Conservation (phyloP, 2,329 filamentous ascomycete species). For the Pyrenophora tritici-repentis region DNA sequence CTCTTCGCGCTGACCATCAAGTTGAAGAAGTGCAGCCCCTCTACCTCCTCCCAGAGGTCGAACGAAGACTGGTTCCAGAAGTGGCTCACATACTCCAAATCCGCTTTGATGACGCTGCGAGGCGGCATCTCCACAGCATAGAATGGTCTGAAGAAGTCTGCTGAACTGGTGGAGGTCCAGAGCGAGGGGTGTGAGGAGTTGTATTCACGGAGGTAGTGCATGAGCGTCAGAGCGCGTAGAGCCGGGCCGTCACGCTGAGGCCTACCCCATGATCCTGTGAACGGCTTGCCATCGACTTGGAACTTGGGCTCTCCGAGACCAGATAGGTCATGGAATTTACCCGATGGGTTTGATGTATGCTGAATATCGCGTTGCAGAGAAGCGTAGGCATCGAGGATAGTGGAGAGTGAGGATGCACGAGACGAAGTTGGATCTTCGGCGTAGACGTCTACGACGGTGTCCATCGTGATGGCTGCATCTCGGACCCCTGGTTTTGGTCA, state of each 20-base stretch:
- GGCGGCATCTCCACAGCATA: constrained; percentile 47
- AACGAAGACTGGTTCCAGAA: constrained; percentile 51
- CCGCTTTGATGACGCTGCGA: constrained; percentile 51
- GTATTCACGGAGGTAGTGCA: constrained; percentile 49
- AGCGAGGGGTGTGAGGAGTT: constrained; percentile 48
- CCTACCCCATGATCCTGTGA: constrained; percentile 48
- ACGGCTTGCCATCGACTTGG: constrained; percentile 45
- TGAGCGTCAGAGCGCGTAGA: constrained; percentile 50
- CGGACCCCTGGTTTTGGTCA: constrained; percentile 41
- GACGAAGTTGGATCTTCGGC: constrained; percentile 36
- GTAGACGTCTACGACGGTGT: constrained; percentile 50
- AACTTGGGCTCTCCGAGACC: constrained; percentile 54
- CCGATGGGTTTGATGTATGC: constrained; percentile 47
- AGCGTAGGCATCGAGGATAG: constrained; percentile 41
- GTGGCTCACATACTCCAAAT: constrained; percentile 52
- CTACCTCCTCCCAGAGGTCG: constrained; percentile 54
- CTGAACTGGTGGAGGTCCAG: constrained; percentile 33
- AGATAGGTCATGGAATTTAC: constrained; percentile 42
- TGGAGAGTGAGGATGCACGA: constrained; percentile 33
- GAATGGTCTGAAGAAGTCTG: constrained; percentile 41
- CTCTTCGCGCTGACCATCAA: constrained; percentile 46
- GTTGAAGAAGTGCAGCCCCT: constrained; percentile 51
- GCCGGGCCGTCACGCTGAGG: constrained; percentile 54
- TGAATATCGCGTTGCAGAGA: constrained; percentile 45
- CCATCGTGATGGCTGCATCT: constrained; percentile 52